A percentile compares a stretch with the other conserved stretches of the same genome.
Evolutionary conservation across 495 filamentous ascomycete genomes (phyloP).

Genomic region (Hypoxylon rickii): DNA sequence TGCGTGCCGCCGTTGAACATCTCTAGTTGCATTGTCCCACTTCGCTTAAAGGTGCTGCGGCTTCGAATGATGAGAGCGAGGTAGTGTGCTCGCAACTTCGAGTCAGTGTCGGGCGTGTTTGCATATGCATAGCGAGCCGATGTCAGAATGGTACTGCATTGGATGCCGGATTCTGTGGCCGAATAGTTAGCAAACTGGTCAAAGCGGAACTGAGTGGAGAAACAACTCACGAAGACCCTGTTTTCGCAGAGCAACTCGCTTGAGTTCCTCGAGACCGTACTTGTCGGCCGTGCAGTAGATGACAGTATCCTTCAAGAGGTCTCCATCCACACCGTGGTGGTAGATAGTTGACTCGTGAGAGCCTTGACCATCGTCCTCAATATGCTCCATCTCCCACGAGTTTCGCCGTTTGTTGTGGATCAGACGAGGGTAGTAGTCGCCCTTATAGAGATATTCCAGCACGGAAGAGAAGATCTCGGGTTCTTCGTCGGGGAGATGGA

Average conservation of each 20-base stretch:
- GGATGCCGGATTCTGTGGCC: slow-evolving; percentile 68
- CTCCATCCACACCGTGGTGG: slow-evolving; percentile 63
- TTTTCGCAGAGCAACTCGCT: slow-evolving; percentile 81
- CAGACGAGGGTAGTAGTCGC: slow-evolving; percentile 84
- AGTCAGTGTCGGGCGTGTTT: slow-evolving; percentile 86
- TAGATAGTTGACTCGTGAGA: slow-evolving; percentile 69
- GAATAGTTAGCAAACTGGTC: slow-evolving; percentile 18
- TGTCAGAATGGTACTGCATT: slow-evolving; percentile 79
- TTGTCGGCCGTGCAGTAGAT: slow-evolving; percentile 88
- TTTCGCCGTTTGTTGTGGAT: slow-evolving; percentile 69
- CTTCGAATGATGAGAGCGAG: slow-evolving; percentile 88
- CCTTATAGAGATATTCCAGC: slow-evolving; percentile 90
- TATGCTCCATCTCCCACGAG: slow-evolving; percentile 73
- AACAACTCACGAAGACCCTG: slow-evolving; percentile 67
- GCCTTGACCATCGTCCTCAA: slow-evolving; percentile 46
- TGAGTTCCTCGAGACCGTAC: slow-evolving; percentile 80
- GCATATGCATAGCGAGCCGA: slow-evolving; percentile 87
- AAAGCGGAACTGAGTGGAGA: background rate
- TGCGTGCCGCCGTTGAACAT: slow-evolving; percentile 82
- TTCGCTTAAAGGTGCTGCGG: slow-evolving; percentile 84
- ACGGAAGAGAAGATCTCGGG: slow-evolving; percentile 89
- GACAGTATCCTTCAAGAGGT: slow-evolving; percentile 83
- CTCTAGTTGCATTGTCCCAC: slow-evolving; percentile 95
- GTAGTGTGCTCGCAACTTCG: slow-evolving; percentile 86
- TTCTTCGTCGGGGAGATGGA: slow-evolving; percentile 81